These are phyloP conservation scores for Rhodamnia rubescens DNA, from an alignment of 345 rosid genomes.

Conservation along the genomic window DNA sequence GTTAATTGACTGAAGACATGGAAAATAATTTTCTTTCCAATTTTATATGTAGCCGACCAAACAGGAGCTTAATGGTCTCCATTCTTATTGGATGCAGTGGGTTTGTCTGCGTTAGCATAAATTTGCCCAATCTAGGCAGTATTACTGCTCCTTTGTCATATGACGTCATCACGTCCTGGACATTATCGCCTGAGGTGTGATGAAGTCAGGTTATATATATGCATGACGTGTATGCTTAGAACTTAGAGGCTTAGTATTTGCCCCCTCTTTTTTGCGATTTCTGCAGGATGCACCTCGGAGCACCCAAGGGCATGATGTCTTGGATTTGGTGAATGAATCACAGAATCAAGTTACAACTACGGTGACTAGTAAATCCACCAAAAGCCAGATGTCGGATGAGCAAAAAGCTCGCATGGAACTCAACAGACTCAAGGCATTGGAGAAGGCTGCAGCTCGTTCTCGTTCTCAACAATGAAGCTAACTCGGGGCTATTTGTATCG, in stretches of 20 bases:
- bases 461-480: not conserved
- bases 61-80: not conserved
- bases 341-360: slow-evolving; percentile 5
- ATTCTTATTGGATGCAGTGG: not conserved
- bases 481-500: not conserved
- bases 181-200: not conserved
- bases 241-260: not conserved
- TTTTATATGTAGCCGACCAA: not conserved
- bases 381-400: slow-evolving; percentile 42
- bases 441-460: slow-evolving; percentile 54
- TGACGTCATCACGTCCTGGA: not conserved
- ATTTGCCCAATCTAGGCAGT: not conserved
- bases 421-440: slow-evolving; percentile 63
- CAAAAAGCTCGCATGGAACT: slow-evolving; percentile 76
- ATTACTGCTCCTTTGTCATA: not conserved
- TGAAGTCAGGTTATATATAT: not conserved
- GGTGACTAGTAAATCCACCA: slow-evolving; percentile 8
- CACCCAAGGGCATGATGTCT: not conserved
- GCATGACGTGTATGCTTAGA: not conserved
- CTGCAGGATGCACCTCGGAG: not conserved
- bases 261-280: not conserved
- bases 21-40: not conserved
- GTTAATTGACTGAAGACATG: not conserved
- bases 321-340: not conserved
- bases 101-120: not conserved